Evolutionary conservation across 345 rosid species (phyloP).

Genomic region (Melaleuca alternifolia): DNA sequence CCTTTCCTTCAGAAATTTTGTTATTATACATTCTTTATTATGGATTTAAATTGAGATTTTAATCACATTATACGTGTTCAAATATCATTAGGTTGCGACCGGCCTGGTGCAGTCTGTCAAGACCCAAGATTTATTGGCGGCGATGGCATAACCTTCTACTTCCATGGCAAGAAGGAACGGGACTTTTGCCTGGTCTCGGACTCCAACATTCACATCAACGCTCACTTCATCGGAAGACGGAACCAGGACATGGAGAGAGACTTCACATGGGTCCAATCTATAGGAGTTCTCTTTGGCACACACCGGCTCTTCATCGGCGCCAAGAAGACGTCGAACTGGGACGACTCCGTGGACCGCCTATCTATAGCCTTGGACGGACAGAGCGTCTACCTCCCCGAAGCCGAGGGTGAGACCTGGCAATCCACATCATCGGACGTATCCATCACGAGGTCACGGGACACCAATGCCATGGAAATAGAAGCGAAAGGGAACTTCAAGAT

Average conservation of each 20-base stretch:
- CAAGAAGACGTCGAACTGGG: constrained; percentile 10
- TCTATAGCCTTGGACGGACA: constrained; percentile 7
- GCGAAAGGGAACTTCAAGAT: constrained; percentile 34
- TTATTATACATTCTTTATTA: neutral
- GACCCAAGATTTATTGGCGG: constrained; percentile 66
- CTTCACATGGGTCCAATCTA: constrained; percentile 20
- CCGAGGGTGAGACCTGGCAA: constrained; percentile 18
- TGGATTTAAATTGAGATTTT: neutral
- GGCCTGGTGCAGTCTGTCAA: constrained; percentile 50
- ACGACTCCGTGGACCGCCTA: constrained; percentile 7
- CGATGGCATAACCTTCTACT: constrained; percentile 58
- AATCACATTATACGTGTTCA: neutral
- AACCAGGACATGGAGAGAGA: constrained; percentile 7
- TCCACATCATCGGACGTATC: constrained; percentile 8
- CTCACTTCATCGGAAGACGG: constrained; percentile 9
- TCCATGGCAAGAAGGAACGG: constrained; percentile 46
- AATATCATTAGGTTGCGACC: constrained; percentile 37
- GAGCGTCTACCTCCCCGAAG: constrained; percentile 1
- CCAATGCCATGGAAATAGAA: constrained; percentile 28
- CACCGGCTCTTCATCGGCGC: constrained; percentile 10
- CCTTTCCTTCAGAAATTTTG: neutral
- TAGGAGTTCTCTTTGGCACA: constrained; percentile 5
- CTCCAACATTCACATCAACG: constrained; percentile 14
- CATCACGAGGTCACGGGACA: constrained; percentile 24
- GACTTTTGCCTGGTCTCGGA: constrained; percentile 14